Percentiles rank a stretch among this genome's conserved stretches.
phyloP scores from a whole-genome alignment of 192 early-diverging fungal genomes.

The Umbelopsis vinacea region DNA sequence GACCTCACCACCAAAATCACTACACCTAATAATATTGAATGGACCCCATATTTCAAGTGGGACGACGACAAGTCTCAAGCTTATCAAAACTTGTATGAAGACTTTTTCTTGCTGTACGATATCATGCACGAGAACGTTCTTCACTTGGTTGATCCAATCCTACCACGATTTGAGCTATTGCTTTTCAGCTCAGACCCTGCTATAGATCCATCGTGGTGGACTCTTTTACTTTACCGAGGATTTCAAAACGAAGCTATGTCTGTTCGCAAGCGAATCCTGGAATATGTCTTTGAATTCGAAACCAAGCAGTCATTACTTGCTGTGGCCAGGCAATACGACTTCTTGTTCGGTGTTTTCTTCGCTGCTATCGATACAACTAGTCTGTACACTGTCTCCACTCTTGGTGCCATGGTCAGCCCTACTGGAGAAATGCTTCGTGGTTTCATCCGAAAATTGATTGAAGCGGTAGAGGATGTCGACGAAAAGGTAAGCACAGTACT shows the following conservation, averaged over 20 bases:
- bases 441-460: constrained; percentile 28
- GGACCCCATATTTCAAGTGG: constrained; percentile 41
- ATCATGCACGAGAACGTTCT: constrained; percentile 46
- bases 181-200: constrained; percentile 8
- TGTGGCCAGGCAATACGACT: constrained; percentile 27
- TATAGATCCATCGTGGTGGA: constrained; percentile 41
- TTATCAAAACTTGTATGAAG: constrained; percentile 46
- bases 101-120: constrained; percentile 56
- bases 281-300: constrained; percentile 32
- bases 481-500: constrained; percentile 20
- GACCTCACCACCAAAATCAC: constrained; percentile 31
- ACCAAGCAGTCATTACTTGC: constrained; percentile 19
- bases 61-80: constrained; percentile 3
- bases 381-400: constrained; percentile 30
- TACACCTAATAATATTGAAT: background rate
- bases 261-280: constrained; percentile 31
- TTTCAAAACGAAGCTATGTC: constrained; percentile 33
- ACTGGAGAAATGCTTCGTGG: constrained; percentile 33
- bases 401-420: constrained; percentile 34
- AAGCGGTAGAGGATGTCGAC: constrained; percentile 22
- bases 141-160: constrained; percentile 55
- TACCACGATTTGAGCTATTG: constrained; percentile 47
- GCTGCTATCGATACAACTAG: constrained; percentile 31
- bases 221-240: constrained; percentile 34
- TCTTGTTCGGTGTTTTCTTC: constrained; percentile 32